Percentiles rank a stretch among this genome's conserved stretches.
Conservation (phyloP, 495 filamentous ascomycete genomes). For the Pseudevernia furfuracea region DNA sequence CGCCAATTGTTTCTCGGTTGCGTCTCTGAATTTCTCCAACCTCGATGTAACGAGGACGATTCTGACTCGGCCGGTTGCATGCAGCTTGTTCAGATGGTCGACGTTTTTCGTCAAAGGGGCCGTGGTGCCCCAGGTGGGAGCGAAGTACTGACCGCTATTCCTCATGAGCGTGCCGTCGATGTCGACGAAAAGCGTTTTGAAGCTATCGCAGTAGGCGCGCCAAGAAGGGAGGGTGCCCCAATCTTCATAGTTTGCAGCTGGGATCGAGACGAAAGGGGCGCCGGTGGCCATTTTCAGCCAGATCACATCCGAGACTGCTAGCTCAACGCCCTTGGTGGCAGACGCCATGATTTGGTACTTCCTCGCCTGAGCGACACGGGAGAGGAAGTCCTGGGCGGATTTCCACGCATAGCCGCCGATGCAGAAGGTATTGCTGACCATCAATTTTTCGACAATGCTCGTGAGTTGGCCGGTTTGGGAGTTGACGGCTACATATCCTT, state of each 20-base stretch:
- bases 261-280: conserved; percentile 7
- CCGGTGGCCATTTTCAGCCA: conserved; percentile 5
- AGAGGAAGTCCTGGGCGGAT: conserved; percentile 5
- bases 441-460: not conserved
- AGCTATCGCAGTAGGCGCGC: conserved; percentile 4
- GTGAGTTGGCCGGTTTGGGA: conserved; percentile 5
- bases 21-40: not conserved
- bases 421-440: conserved; percentile 7
- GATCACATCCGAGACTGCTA: not conserved
- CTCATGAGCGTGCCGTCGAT: conserved; percentile 4
- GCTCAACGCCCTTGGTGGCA: conserved; percentile 4
- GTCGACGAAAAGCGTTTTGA: conserved; percentile 7
- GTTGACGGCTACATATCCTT: conserved; percentile 6
- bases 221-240: conserved; percentile 5
- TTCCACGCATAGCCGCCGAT: conserved; percentile 5
- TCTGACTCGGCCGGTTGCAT: not conserved
- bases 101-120: not conserved
- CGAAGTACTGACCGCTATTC: conserved; percentile 4
- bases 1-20: not conserved
- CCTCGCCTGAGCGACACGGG: not conserved
- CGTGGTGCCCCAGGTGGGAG: conserved; percentile 2
- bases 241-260: not conserved
- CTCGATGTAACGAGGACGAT: not conserved
- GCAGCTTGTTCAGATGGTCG: not conserved
- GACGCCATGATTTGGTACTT: conserved; percentile 6